Conservation (phyloP, 192 early-diverging fungal species). For the Linnemannia schmuckeri region DNA sequence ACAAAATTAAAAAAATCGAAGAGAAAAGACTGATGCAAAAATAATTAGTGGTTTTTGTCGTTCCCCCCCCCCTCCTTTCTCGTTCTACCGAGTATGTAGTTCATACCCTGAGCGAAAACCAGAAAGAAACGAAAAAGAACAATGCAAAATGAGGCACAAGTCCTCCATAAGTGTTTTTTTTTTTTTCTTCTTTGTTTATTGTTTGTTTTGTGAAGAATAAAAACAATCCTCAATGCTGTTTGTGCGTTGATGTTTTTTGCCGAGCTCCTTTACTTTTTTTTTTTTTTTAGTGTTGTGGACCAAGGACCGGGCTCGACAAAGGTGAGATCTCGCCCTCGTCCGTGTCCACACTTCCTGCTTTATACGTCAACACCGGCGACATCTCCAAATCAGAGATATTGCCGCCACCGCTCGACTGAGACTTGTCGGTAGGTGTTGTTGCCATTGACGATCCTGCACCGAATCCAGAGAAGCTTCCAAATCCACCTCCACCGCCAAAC, state of each 20-base stretch:
- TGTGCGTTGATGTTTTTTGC: too few relatives aligned
- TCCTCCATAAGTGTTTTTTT: too few relatives aligned
- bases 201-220: neutral
- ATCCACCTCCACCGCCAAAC: neutral
- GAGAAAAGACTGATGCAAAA: too few relatives aligned
- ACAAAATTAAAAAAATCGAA: too few relatives aligned
- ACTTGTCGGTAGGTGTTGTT: neutral
- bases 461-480: slow-evolving; percentile 1
- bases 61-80: too few relatives aligned
- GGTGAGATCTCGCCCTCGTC: neutral
- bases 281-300: neutral
- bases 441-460: neutral
- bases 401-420: neutral
- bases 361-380: neutral
- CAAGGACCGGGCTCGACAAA: neutral
- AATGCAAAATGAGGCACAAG: too few relatives aligned
- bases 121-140: too few relatives aligned
- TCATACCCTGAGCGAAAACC: too few relatives aligned
- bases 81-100: too few relatives aligned
- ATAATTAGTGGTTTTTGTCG: too few relatives aligned
- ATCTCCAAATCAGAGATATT: neutral
- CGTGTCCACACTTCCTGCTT: neutral
- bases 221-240: neutral
- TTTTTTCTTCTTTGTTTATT: too few relatives aligned
- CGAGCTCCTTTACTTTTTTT: neutral